A percentile compares a stretch with the other conserved stretches of the same genome.
phyloP scores from a whole-genome alignment of 2,329 filamentous ascomycete species.

The Domatiomyces globalis region DNA sequence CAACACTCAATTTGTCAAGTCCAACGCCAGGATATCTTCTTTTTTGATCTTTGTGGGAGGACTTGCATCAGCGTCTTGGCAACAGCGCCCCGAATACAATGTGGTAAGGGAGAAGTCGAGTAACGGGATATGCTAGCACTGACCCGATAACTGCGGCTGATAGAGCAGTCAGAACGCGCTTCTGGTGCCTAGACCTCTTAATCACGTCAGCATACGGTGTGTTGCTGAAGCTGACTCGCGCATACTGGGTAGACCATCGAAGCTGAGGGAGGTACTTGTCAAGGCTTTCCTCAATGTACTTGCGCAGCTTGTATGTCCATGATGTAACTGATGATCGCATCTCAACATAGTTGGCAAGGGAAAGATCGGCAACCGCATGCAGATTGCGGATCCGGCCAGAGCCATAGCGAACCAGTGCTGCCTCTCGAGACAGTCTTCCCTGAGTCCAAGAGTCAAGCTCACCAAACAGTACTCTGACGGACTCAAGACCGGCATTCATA shows the following conservation, averaged over 20 bases:
- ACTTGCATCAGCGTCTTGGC: background rate
- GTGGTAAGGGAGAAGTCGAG: background rate
- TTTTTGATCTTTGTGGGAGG: background rate
- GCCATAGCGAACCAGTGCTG: conserved; percentile 60
- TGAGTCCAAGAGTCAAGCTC: conserved; percentile 46
- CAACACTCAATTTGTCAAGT: too few species aligned
- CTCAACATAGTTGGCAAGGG: conserved; percentile 79
- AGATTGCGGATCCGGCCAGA: conserved; percentile 60
- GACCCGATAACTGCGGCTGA: conserved; percentile 1
- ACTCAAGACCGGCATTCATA: conserved; percentile 93
- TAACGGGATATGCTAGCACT: conserved; percentile 2
- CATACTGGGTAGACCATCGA: conserved; percentile 88
- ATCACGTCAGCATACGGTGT: conserved; percentile 78
- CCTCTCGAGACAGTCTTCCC: conserved; percentile 28
- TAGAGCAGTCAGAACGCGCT: conserved; percentile 36
- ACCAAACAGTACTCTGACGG: conserved; percentile 76
- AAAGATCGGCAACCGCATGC: conserved; percentile 82
- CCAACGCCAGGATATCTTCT: too few species aligned
- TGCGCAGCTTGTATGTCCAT: conserved; percentile 62
- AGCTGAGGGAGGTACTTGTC: conserved; percentile 60
- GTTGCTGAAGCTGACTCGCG: conserved; percentile 83
- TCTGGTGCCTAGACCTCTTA: conserved; percentile 53
- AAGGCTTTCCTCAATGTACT: conserved; percentile 72
- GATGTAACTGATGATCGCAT: conserved; percentile 80
- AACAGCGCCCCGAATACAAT: background rate